Evolutionary conservation across 306 rosid species (phyloP).

Genomic region (Albizia julibrissin): DNA sequence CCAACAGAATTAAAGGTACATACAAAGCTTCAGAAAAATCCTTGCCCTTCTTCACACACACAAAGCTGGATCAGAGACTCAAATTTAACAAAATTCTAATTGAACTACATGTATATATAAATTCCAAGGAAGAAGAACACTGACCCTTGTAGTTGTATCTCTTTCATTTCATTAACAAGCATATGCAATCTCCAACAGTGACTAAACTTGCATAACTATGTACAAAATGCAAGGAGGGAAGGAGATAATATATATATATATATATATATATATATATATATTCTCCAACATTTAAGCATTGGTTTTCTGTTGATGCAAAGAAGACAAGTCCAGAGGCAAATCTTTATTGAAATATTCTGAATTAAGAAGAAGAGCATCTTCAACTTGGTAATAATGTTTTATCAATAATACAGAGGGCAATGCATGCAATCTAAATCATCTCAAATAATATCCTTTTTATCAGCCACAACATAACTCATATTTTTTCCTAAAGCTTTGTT

Average conservation of each 20-base stretch:
- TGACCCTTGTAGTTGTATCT: neutral
- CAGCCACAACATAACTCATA: too few species aligned
- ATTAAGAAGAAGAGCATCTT: neutral
- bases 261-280: too few species aligned
- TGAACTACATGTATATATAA: neutral
- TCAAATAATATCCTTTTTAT: too few species aligned
- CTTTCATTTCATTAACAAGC: conserved; percentile 1
- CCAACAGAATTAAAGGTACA: neutral
- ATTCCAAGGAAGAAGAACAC: conserved; percentile 11
- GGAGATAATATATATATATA: too few species aligned
- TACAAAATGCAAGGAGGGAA: neutral
- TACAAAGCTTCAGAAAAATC: neutral
- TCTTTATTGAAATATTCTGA: neutral
- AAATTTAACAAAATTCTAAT: neutral
- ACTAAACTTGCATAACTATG: neutral
- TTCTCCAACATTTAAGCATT: neutral
- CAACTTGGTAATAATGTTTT: too few species aligned
- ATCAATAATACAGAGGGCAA: too few species aligned
- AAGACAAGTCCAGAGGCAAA: neutral
- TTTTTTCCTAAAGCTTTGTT: too few species aligned
- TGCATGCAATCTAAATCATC: too few species aligned
- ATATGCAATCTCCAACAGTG: neutral
- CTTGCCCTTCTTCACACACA: neutral
- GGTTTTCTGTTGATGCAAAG: neutral
- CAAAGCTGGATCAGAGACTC: neutral